Conservation (phyloP, 305 asterid genomes). For the Rubia tinctorum region DNA sequence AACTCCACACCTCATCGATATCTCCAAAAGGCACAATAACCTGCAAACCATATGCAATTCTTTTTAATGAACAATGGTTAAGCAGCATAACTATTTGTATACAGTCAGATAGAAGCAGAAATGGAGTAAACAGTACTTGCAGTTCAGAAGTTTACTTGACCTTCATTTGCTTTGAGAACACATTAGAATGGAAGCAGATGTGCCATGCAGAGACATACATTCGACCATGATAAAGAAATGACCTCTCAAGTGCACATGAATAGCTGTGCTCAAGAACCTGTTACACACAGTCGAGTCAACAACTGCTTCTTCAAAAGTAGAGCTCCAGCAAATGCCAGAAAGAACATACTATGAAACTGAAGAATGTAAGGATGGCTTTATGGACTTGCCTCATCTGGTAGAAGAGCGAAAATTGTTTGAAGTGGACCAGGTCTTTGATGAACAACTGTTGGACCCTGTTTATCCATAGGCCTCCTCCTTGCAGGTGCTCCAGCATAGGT, state of each 20-base stretch:
- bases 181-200: constrained; percentile 93
- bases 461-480: constrained; percentile 46
- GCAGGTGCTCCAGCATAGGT: constrained; percentile 50
- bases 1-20: constrained; percentile 73
- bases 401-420: constrained; percentile 81
- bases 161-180: constrained; percentile 96
- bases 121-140: not conserved
- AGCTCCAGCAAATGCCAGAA: not conserved
- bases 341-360: not conserved
- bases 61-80: constrained; percentile 21
- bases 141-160: constrained; percentile 27
- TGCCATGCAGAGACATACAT: constrained; percentile 85
- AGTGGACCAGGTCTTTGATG: constrained; percentile 87
- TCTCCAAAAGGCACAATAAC: constrained; percentile 86
- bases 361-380: constrained; percentile 6
- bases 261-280: constrained; percentile 92
- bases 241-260: constrained; percentile 96
- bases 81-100: constrained; percentile 6
- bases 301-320: constrained; percentile 1
- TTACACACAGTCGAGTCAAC: constrained; percentile 13
- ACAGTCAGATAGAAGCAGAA: not conserved
- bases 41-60: constrained; percentile 41
- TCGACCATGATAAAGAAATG: constrained; percentile 93
- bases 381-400: constrained; percentile 76
- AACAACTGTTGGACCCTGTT: constrained; percentile 62